phyloP scores from a whole-genome alignment of 1,284 basidiomycete genomes.

The Malassezia sympodialis region DNA sequence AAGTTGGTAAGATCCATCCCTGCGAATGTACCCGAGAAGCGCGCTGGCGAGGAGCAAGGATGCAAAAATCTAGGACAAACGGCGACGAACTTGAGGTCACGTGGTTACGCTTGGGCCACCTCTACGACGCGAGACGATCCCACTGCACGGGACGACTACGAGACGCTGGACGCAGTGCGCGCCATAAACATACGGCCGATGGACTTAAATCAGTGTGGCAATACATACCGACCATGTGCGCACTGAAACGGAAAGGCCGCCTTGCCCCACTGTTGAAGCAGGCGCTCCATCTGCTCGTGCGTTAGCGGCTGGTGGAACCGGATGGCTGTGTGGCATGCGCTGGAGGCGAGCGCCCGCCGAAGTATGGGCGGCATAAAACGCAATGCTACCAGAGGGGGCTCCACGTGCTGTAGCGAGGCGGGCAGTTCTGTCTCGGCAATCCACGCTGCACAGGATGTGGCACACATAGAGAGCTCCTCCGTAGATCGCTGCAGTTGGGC shows the following conservation, averaged over 20 bases:
- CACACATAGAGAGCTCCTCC: background rate
- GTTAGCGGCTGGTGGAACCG: constrained; percentile 61
- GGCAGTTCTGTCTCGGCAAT: background rate
- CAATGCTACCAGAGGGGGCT: background rate
- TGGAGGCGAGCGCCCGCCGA: background rate
- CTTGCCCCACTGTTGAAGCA: constrained; percentile 60
- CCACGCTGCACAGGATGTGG: background rate
- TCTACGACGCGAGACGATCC: background rate
- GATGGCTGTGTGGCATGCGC: constrained; percentile 9
- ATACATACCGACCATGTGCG: constrained; percentile 62
- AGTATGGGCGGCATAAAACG: background rate
- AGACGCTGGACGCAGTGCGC: background rate
- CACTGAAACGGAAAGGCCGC: constrained; percentile 82
- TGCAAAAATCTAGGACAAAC: background rate
- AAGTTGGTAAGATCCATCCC: constrained; percentile 16
- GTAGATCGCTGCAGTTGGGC: background rate
- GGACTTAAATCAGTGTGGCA: background rate
- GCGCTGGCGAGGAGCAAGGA: background rate
- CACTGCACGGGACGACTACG: background rate
- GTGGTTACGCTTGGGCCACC: background rate
- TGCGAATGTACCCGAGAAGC: background rate
- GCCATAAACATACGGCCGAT: constrained; percentile 2
- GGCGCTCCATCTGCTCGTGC: constrained; percentile 59
- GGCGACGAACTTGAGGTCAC: background rate
- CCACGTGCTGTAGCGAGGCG: background rate